Evolutionary conservation across 257 asterid species (phyloP), one percentile per base, ranked within the genome.

Genomic region (Solanum lignicaule): DNA sequence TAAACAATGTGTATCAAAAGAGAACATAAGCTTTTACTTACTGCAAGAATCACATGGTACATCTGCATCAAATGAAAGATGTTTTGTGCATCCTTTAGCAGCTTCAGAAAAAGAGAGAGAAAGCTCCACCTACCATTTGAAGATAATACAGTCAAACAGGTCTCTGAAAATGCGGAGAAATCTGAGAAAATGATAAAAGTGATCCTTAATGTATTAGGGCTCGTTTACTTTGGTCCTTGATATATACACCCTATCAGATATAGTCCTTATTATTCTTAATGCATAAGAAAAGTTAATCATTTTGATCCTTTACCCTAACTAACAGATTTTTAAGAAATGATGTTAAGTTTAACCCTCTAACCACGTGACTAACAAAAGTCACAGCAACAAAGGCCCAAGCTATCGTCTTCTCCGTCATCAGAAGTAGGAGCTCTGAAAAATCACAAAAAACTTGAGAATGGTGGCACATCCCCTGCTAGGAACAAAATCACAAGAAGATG

Each of bases 21-120:
- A 83, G 38, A 38, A 52, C 85, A 87, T 76, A 87, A 73, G 69
- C 27, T 89, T 90, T 79, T 82, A 94, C 98, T 95, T 90, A 97
- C 98, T 0, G 88, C 98, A 97, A 89, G 94, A 90, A 91, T 92
- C 97, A 90, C 99, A 97, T 39, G 98, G 98, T 90, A 95, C 94
- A 89, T 92, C 95, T 86, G 98, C 98, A 90, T 95, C 94, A 46
- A 96, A 92, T 25, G 98, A 97, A 82, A 97, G 89, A 88, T 91
- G 90, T 92, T 94, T 97, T 29, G 93, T 93, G 93, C 98, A 97
- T 90, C 98, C 99, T 90, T 88, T 89, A 88, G 98, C 95, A 81
- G 98, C 98, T 93, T 97, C 98, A 83, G 94, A 86, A 93, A 97
- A 95, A 88, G 98, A 89, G 84, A 97, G 98, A 88, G 90, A 82